Base-by-base conservation (phyloP, 176 grass and related monocot species). In the Aegilops longissima region DNA sequence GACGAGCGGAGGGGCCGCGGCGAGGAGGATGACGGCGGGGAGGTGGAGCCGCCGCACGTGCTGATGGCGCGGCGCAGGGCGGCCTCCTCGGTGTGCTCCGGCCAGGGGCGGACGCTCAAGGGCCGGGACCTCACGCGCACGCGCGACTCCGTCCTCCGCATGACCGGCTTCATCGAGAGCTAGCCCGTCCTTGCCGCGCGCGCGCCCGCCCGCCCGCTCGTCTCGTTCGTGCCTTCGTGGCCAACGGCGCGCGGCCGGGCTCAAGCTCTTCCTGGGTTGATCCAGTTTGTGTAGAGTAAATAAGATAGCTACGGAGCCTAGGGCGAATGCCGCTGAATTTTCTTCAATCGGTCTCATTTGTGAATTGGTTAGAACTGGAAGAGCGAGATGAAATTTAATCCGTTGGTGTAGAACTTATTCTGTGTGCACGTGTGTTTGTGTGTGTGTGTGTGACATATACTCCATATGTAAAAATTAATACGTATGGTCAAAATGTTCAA, bases 91-190 rank as follows among this genome's bases (percentile, higher is more conserved):
- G 61, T 96, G 61, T 91, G 91, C 83, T 86, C 73, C 20, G 89
- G 91, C 31, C 88, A 96, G 31, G 94, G 89, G 3, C 86, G 94
- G 71, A 90, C 94, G 74, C 91, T 96, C 79, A 96, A 91, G 83
- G 94, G 94, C 23, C 85, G 94, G 4, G 91, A 96, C 78, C 91
- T 93, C 38, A 39, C 82, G 5, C 87, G 88, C 52, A 64, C 86
- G 24, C 86, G 94, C 42, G 90, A 96, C 29, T 83, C 94, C 70
- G 84, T 96, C 69, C 90, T 93, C 27, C 89, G 87, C 30, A 96
- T 93, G 94, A 96, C 94, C 63, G 94, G 94, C 59, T 96, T 90
- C 87, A 84, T 96, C 65, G 94, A 96, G 85, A 73, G 83, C 81
- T 91, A 86, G 54, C 73, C 18, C 4, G 1, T 1, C 49, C 5